Evolutionary conservation across 2,329 filamentous ascomycete species (phyloP).

Genomic region (Penicillium freii): DNA sequence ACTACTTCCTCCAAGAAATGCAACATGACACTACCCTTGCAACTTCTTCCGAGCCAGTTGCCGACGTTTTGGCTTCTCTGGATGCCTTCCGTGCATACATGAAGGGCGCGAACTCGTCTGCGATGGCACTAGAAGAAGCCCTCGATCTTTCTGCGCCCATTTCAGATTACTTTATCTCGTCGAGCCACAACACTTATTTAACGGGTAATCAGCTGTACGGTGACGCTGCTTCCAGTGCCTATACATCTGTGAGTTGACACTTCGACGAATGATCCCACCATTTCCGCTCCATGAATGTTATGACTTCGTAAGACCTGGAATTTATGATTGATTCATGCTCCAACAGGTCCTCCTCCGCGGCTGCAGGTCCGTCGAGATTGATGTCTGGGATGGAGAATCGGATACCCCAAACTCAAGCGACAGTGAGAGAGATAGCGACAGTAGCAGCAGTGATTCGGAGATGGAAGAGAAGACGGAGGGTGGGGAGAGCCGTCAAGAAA

Average conservation of each 20-base stretch:
- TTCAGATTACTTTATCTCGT: constrained; percentile 90
- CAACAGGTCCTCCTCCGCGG: constrained; percentile 67
- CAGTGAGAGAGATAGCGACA: constrained; percentile 36
- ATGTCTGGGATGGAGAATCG: constrained; percentile 80
- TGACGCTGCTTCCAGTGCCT: constrained; percentile 72
- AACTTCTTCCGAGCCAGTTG: background rate
- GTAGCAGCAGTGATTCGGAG: constrained; percentile 29
- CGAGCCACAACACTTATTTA: constrained; percentile 92
- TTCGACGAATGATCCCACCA: background rate
- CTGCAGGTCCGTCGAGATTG: constrained; percentile 90
- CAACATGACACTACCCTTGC: constrained; percentile 16
- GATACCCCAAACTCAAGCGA: constrained; percentile 35
- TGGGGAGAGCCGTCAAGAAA: constrained; percentile 11
- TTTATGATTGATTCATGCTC: background rate
- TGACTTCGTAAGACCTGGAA: background rate
- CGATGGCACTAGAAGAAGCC: constrained; percentile 39
- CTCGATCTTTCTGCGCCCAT: constrained; percentile 67
- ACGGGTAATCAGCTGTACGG: constrained; percentile 82
- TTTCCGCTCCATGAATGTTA: background rate
- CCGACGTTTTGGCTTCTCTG: constrained; percentile 33
- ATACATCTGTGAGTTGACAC: constrained; percentile 62
- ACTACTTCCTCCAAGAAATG: constrained; percentile 26
- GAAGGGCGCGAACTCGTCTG: constrained; percentile 46
- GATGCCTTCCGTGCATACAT: constrained; percentile 51
- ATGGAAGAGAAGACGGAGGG: constrained; percentile 20